Evolutionary conservation across 345 rosid genomes (phyloP).

Genomic region (Eucalyptus sideroxylon): DNA sequence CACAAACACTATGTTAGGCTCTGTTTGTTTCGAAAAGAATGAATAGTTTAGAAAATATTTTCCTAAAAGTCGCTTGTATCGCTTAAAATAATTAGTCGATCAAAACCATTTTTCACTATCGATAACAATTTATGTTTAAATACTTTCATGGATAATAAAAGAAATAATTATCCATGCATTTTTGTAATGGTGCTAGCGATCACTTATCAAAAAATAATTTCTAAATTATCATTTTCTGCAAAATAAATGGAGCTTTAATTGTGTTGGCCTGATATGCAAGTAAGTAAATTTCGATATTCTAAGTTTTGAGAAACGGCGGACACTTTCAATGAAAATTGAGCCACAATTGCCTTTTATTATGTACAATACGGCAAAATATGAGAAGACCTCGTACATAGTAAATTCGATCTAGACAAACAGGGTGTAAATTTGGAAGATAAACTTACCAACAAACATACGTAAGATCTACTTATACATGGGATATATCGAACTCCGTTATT

Average conservation of each 20-base stretch:
- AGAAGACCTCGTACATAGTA: not conserved
- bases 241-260: not conserved
- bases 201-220: not conserved
- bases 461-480: not conserved
- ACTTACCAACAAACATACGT: not conserved
- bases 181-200: rapidly evolving
- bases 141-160: no score
- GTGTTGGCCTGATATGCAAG: not conserved
- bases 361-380: not conserved
- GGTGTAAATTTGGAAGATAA: not conserved
- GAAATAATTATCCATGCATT: not conserved
- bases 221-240: not conserved
- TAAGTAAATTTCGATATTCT: no score
- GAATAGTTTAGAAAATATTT: no score
- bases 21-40: no score
- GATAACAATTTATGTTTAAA: no score
- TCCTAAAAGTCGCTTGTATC: no score
- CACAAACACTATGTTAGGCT: no score
- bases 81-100: no score
- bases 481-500: not conserved
- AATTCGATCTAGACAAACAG: not conserved
- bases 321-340: not conserved
- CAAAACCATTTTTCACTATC: rapidly evolving
- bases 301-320: not conserved
- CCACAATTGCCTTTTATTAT: not conserved